These are phyloP conservation scores for Kurtzmaniella quercitrusa DNA, from an alignment of 1,139 yeast species.

Conservation along the genomic window DNA sequence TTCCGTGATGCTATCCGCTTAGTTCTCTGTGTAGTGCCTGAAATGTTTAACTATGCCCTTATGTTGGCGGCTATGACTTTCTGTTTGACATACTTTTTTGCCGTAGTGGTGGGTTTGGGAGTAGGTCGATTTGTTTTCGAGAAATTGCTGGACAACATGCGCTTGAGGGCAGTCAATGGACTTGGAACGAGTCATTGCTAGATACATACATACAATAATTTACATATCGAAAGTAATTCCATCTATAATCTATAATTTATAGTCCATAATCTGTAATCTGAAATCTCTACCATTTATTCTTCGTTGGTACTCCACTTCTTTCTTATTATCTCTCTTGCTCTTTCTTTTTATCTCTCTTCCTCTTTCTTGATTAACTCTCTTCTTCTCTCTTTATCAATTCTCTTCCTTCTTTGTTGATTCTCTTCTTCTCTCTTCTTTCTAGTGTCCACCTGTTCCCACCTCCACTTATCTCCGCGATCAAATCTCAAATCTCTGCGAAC, in stretches of 20 bases:
- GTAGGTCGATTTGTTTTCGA: slow-evolving; percentile 67
- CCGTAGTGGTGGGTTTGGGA: slow-evolving; percentile 64
- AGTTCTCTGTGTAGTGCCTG: slow-evolving; percentile 52
- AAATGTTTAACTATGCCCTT: slow-evolving; percentile 61
- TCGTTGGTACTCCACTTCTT: no score
- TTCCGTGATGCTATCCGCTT: slow-evolving; percentile 54
- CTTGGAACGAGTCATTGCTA: slow-evolving; percentile 1
- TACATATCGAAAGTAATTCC: no score
- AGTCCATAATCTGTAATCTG: no score
- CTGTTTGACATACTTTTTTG: slow-evolving; percentile 64
- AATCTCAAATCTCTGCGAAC: no score
- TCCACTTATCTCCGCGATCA: no score
- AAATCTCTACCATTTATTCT: no score
- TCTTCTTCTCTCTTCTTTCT: no score
- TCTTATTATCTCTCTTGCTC: no score
- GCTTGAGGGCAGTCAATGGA: slow-evolving; percentile 13
- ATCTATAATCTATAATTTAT: no score
- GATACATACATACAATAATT: neutral
- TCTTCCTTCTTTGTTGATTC: neutral
- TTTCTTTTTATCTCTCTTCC: no score
- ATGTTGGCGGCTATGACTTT: slow-evolving; percentile 80
- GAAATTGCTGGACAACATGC: slow-evolving; percentile 33
- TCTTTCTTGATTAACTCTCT: no score
- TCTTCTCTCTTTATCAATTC: neutral
- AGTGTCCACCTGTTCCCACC: no score